phyloP scores from a whole-genome alignment of 2,329 filamentous ascomycete genomes.

The Mycosphaerella sp. region DNA sequence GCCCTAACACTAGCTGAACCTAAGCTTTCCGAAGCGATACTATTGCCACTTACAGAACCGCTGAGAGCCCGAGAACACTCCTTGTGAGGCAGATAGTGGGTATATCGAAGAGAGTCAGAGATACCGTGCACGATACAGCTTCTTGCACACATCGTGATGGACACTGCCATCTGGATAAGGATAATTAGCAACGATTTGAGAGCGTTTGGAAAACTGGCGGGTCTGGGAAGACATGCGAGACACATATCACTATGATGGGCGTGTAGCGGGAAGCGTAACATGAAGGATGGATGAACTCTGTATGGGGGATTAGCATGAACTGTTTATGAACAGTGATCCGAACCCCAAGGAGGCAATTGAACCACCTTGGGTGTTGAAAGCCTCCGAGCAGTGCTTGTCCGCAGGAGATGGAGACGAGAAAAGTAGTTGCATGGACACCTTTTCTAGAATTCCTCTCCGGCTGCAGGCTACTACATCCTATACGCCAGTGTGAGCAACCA shows the following conservation, averaged over 20 bases:
- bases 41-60: slow-evolving; percentile 5
- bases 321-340: too few species aligned
- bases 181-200: slow-evolving; percentile 6
- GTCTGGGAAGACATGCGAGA: neutral
- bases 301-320: slow-evolving; percentile 1
- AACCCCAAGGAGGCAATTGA: too few species aligned
- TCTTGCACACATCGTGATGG: neutral
- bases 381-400: too few species aligned
- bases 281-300: neutral
- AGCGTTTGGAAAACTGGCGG: slow-evolving; percentile 1
- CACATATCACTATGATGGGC: neutral
- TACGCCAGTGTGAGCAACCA: too few species aligned
- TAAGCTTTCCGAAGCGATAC: slow-evolving; percentile 5
- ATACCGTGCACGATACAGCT: slow-evolving; percentile 4
- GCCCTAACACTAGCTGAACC: neutral
- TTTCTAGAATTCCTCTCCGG: too few species aligned
- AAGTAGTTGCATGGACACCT: too few species aligned
- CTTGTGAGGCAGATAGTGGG: slow-evolving; percentile 1
- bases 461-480: too few species aligned
- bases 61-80: neutral
- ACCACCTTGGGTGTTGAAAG: too few species aligned
- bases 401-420: too few species aligned
- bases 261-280: neutral
- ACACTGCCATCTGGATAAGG: slow-evolving; percentile 1
- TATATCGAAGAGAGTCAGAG: neutral